Conservation (phyloP, 2,329 filamentous ascomycete genomes). For the Byssoonygena ceratinophila region DNA sequence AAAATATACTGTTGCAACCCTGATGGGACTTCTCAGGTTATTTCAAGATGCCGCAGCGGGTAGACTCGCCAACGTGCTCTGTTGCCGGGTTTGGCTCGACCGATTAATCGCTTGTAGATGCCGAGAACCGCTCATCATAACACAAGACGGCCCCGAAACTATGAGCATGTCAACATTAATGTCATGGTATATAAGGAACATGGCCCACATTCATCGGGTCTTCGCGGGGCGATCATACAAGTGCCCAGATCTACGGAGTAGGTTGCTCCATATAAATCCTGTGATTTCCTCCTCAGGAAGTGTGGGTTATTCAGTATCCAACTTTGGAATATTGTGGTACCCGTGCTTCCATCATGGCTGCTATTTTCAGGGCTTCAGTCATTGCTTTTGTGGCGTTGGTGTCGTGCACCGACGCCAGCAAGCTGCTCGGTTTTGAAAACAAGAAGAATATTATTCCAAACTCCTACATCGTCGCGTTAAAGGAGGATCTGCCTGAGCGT, state of each 20-base stretch:
- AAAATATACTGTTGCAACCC: background rate
- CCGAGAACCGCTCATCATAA: background rate
- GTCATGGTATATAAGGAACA: background rate
- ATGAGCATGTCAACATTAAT: background rate
- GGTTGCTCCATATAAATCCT: background rate
- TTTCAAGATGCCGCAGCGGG: background rate
- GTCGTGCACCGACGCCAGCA: slow-evolving; percentile 4
- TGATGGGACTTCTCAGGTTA: background rate
- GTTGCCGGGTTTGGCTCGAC: background rate
- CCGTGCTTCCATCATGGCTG: background rate
- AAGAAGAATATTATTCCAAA: slow-evolving; percentile 10
- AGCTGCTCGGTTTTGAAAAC: slow-evolving; percentile 7
- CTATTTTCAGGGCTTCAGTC: background rate
- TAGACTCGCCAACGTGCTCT: background rate
- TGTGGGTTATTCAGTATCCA: background rate
- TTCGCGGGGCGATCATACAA: background rate
- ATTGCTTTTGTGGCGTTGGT: slow-evolving; percentile 3
- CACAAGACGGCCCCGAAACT: background rate
- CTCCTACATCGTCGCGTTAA: slow-evolving; percentile 12
- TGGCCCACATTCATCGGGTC: background rate
- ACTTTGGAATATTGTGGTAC: background rate
- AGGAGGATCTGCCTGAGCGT: slow-evolving; percentile 1
- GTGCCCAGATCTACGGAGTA: background rate
- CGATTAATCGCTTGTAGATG: background rate
- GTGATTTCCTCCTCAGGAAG: background rate